Percentiles rank a stretch among this genome's conserved stretches.
phyloP scores from a whole-genome alignment of 2,329 filamentous ascomycete species.

The Curvularia lunata region DNA sequence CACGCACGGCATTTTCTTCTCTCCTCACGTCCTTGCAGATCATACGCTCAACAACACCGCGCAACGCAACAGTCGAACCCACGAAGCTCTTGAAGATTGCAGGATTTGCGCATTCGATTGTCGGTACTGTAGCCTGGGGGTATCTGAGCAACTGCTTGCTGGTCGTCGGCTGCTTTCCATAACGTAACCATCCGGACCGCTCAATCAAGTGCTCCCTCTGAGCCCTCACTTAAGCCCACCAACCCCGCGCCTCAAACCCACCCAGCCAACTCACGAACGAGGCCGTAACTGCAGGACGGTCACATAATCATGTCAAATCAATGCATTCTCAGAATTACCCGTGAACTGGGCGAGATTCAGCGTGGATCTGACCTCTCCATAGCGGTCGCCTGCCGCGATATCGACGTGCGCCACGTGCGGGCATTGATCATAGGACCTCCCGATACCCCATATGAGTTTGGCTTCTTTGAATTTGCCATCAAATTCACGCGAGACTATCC shows the following conservation, averaged over 20 bases:
- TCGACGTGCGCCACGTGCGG: slow-evolving; percentile 85
- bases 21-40: background rate
- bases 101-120: slow-evolving; percentile 2
- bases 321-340: slow-evolving; percentile 85
- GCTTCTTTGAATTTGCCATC: slow-evolving; percentile 91
- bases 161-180: background rate
- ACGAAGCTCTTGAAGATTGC: slow-evolving; percentile 1
- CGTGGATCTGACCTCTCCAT: slow-evolving; percentile 83
- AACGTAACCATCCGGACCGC: background rate
- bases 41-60: background rate
- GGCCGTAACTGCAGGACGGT: slow-evolving; percentile 7
- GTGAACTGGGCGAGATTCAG: slow-evolving; percentile 86
- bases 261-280: slow-evolving; percentile 1
- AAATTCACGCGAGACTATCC: slow-evolving; percentile 88
- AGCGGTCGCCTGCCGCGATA: slow-evolving; percentile 84
- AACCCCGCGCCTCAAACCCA: slow-evolving; percentile 1
- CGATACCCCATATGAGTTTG: slow-evolving; percentile 95
- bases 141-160: background rate
- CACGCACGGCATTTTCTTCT: background rate
- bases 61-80: background rate
- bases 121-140: slow-evolving; percentile 6
- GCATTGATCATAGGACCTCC: slow-evolving; percentile 91
- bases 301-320: slow-evolving; percentile 72
- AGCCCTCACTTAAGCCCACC: background rate
- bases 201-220: background rate